Percentiles rank a stretch among this genome's conserved stretches.
phyloP scores from a whole-genome alignment of 208 protist species.

The Trichomonas vaginalis region DNA sequence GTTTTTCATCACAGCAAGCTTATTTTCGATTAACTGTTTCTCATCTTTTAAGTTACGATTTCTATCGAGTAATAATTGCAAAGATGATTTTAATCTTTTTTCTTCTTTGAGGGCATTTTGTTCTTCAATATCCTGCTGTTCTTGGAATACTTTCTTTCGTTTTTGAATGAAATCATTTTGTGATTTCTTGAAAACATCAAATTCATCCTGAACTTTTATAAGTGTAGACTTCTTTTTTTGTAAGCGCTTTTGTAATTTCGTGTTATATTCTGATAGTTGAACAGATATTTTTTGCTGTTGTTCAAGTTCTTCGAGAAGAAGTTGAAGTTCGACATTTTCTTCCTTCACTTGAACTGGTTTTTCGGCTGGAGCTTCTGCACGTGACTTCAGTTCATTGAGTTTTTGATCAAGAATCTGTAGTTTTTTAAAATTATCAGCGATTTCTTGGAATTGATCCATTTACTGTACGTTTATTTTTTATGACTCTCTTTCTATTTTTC shows the following conservation, averaged over 20 bases:
- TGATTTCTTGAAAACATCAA: not conserved
- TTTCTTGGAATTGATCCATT: not conserved
- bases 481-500: too few species aligned
- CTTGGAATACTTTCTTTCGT: not conserved
- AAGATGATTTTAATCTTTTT: not conserved
- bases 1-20: not conserved
- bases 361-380: not conserved
- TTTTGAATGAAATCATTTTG: not conserved
- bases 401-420: not conserved
- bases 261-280: not conserved
- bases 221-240: not conserved
- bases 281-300: not conserved
- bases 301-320: not conserved
- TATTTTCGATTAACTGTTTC: not conserved
- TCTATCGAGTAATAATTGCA: not conserved
- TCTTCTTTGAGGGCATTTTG: not conserved
- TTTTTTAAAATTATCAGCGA: not conserved
- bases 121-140: not conserved
- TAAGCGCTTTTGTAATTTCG: not conserved
- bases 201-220: not conserved
- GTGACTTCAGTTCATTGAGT: not conserved
- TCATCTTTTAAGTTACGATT: not conserved
- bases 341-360: not conserved
- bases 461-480: not conserved
- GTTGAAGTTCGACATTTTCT: not conserved